Percentiles rank a stretch among this genome's conserved stretches.
These are phyloP conservation scores for Mortierella sp. DNA, from an alignment of 371 early-diverging fungal genomes.

Conservation along the genomic window DNA sequence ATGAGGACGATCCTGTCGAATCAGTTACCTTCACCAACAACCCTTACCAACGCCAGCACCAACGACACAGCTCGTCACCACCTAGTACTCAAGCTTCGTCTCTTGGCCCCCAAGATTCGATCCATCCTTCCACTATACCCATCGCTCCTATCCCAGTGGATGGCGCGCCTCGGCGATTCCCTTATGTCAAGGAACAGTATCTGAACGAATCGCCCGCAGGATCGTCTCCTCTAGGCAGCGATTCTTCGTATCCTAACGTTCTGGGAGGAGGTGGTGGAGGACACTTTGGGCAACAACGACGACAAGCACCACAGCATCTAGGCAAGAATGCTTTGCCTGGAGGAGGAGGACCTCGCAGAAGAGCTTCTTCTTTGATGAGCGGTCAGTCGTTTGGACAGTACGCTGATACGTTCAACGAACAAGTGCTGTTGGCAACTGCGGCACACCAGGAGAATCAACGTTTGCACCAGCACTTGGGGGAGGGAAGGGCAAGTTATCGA, in stretches of 20 bases:
- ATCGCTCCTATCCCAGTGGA: constrained; percentile 42
- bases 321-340: constrained; percentile 25
- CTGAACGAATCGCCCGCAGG: constrained; percentile 45
- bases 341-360: constrained; percentile 49
- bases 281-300: constrained; percentile 8
- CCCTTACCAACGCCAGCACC: constrained; percentile 38
- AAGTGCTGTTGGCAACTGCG: constrained; percentile 44
- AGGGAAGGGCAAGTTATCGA: constrained; percentile 45
- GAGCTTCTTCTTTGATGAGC: constrained; percentile 40
- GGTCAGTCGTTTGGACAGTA: constrained; percentile 28
- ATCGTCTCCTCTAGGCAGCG: constrained; percentile 38
- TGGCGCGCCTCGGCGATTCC: constrained; percentile 25
- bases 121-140: constrained; percentile 52
- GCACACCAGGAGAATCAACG: constrained; percentile 52
- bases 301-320: constrained; percentile 14
- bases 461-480: constrained; percentile 18
- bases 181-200: constrained; percentile 41
- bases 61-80: constrained; percentile 33
- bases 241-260: constrained; percentile 28
- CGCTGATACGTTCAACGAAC: constrained; percentile 40
- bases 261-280: constrained; percentile 13
- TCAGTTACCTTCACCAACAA: constrained; percentile 48
- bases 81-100: constrained; percentile 9
- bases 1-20: constrained; percentile 33
- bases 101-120: constrained; percentile 34